A percentile compares a stretch with the other conserved stretches of the same genome.
These are phyloP conservation scores for Trametes versicolor DNA, from an alignment of 1,284 basidiomycete species.

Conservation along the genomic window DNA sequence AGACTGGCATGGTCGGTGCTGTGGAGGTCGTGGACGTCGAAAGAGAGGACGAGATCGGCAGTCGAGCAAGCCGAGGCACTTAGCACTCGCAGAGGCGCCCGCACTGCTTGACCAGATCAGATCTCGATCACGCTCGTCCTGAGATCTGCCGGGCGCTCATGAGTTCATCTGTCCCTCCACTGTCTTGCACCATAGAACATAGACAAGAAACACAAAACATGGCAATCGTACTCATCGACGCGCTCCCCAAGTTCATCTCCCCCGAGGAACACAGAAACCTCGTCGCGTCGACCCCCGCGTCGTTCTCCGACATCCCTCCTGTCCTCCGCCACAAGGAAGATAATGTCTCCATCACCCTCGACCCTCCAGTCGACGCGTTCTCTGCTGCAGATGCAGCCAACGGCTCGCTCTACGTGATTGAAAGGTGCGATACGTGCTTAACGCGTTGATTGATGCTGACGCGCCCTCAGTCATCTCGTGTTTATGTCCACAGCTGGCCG, in stretches of 20 bases:
- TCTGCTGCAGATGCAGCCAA: slow-evolving; percentile 55
- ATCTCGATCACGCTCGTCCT: slow-evolving; percentile 9
- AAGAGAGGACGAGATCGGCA: not conserved
- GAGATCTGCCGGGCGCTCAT: slow-evolving; percentile 11
- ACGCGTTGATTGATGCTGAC: slow-evolving; percentile 3
- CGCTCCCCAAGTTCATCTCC: slow-evolving; percentile 67
- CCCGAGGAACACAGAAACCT: slow-evolving; percentile 74
- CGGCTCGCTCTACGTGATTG: slow-evolving; percentile 83
- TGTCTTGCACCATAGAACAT: not conserved
- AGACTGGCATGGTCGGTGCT: slow-evolving; percentile 26
- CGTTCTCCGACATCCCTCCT: slow-evolving; percentile 85
- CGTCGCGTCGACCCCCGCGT: slow-evolving; percentile 79
- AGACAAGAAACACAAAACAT: slow-evolving; percentile 10
- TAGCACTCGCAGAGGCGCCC: not conserved
- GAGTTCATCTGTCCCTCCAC: slow-evolving; percentile 5
- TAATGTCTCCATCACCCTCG: slow-evolving; percentile 71
- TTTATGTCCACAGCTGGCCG: slow-evolving; percentile 76
- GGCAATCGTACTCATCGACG: slow-evolving; percentile 53
- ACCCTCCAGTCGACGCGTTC: slow-evolving; percentile 72
- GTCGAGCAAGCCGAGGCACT: not conserved
- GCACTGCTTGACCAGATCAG: slow-evolving; percentile 1
- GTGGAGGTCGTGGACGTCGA: slow-evolving; percentile 7
- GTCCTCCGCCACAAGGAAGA: slow-evolving; percentile 79
- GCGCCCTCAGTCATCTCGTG: slow-evolving; percentile 66
- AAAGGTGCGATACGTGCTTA: slow-evolving; percentile 64